Conservation (phyloP, 805 yeast species). For the Pichia californica region DNA sequence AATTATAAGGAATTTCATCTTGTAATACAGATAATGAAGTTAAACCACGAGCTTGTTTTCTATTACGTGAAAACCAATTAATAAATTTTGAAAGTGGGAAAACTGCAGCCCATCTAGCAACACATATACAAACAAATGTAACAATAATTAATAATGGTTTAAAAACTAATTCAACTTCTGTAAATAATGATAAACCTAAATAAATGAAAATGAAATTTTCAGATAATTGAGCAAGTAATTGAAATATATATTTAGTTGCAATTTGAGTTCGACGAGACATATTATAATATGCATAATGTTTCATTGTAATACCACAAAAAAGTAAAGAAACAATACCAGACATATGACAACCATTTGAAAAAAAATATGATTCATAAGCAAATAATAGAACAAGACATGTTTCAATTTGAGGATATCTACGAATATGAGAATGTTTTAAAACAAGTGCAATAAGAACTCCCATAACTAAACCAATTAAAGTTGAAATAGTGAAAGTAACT, state of each 20-base stretch:
- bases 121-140: slow-evolving; percentile 83
- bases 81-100: slow-evolving; percentile 85
- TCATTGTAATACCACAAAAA: slow-evolving; percentile 94
- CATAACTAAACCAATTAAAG: slow-evolving; percentile 80
- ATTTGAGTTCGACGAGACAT: slow-evolving; percentile 97
- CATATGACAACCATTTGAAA: slow-evolving; percentile 99
- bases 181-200: slow-evolving; percentile 87
- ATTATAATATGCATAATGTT: slow-evolving; percentile 94
- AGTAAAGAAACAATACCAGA: slow-evolving; percentile 93
- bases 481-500: slow-evolving; percentile 87
- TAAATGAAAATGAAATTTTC: slow-evolving; percentile 97
- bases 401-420: slow-evolving; percentile 96
- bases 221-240: slow-evolving; percentile 86
- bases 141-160: slow-evolving; percentile 89
- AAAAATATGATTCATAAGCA: slow-evolving; percentile 94
- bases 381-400: slow-evolving; percentile 84
- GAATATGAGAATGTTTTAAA: slow-evolving; percentile 84
- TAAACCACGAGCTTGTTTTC: slow-evolving; percentile 44
- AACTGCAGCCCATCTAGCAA: slow-evolving; percentile 95
- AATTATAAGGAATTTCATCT: slow-evolving; percentile 90
- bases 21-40: slow-evolving; percentile 34
- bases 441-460: slow-evolving; percentile 87
- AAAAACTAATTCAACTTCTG: slow-evolving; percentile 92
- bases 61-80: slow-evolving; percentile 68
- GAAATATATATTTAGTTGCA: slow-evolving; percentile 92